Evolutionary conservation across 2,329 filamentous ascomycete genomes (phyloP).

Genomic region (Periconia sp.): DNA sequence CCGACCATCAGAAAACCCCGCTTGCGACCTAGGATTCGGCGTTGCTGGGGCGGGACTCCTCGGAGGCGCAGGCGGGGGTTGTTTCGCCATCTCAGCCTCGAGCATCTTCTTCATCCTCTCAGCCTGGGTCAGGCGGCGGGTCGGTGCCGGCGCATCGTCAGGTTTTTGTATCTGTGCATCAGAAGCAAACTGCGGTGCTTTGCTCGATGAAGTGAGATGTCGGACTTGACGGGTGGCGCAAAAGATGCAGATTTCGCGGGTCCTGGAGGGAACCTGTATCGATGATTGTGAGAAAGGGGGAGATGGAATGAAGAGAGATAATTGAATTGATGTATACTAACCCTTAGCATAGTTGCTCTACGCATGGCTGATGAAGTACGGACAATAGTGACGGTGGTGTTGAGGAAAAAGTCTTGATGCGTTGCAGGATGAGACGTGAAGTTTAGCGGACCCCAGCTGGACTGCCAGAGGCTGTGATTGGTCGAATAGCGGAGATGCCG

Average conservation of each 20-base stretch:
- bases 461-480: too few relatives aligned
- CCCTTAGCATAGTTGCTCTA: neutral
- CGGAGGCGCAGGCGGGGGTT: constrained; percentile 9
- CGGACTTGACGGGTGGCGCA: constrained; percentile 35
- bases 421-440: too few relatives aligned
- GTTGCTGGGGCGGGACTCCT: too few relatives aligned
- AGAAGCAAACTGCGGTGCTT: constrained; percentile 30
- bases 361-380: neutral
- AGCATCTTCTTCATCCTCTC: constrained; percentile 30
- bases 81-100: constrained; percentile 12
- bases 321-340: neutral
- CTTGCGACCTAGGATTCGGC: too few relatives aligned
- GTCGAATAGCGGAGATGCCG: too few relatives aligned
- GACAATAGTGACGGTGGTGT: neutral
- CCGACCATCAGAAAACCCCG: too few relatives aligned
- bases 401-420: neutral
- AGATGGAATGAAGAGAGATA: neutral
- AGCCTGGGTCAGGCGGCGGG: constrained; percentile 22
- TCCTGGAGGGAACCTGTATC: constrained; percentile 18
- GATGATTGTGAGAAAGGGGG: neutral
- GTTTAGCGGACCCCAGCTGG: too few relatives aligned
- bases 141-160: constrained; percentile 16
- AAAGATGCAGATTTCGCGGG: constrained; percentile 42
- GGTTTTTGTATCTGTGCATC: constrained; percentile 30
- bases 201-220: constrained; percentile 35